phyloP scores from a whole-genome alignment of 2,329 filamentous ascomycete species.

The Trichoderma sp. region DNA sequence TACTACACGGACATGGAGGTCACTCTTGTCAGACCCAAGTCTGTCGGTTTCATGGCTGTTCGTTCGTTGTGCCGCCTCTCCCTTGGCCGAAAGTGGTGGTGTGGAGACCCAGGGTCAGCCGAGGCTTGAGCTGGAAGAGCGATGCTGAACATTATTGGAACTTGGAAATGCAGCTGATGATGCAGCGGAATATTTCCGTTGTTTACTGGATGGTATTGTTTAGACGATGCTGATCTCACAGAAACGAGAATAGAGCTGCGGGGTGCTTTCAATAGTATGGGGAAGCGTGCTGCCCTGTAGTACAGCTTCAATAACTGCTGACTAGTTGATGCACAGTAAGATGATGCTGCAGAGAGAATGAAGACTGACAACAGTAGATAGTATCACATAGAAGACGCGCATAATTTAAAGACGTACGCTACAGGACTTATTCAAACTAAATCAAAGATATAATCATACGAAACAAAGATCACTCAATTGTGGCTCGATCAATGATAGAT shows the following conservation, averaged over 20 bases:
- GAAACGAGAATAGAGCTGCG: background rate
- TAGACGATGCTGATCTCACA: background rate
- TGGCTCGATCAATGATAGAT: background rate
- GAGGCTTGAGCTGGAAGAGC: background rate
- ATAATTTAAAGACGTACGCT: background rate
- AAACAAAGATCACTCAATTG: background rate
- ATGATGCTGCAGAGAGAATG: background rate
- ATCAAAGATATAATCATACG: background rate
- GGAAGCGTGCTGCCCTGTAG: background rate
- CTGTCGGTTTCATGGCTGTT: background rate
- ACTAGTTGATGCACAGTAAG: background rate
- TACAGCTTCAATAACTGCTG: background rate
- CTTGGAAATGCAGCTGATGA: background rate
- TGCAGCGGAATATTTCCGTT: slow-evolving; percentile 1
- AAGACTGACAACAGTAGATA: background rate
- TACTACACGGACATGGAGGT: background rate
- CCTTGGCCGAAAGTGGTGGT: background rate
- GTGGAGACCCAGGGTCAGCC: slow-evolving; percentile 7
- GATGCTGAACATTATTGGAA: background rate
- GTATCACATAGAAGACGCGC: background rate
- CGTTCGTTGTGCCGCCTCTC: background rate
- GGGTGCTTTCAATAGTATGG: background rate
- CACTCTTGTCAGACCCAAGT: background rate
- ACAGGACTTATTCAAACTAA: background rate
- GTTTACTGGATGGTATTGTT: background rate